Evolutionary conservation across 768 basidiomycete species (phyloP).

Genomic region (Boletus subparvulus): DNA sequence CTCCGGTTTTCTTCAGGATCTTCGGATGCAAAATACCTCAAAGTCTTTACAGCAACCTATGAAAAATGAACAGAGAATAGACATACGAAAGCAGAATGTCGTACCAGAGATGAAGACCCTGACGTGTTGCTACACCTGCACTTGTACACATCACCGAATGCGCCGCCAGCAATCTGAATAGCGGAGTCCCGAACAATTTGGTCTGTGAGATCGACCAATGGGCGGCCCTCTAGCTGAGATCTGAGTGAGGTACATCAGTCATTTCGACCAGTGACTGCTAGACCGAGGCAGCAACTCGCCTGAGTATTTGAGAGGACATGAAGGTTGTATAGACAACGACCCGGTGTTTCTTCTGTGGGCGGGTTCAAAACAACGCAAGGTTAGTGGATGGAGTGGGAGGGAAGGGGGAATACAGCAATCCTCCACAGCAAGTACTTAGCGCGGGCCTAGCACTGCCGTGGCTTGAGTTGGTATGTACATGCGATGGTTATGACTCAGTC

Average conservation of each 20-base stretch:
- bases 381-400: too few relatives aligned
- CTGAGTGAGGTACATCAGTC: background rate
- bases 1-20: background rate
- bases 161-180: background rate
- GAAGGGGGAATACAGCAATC: too few relatives aligned
- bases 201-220: background rate
- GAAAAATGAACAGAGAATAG: background rate
- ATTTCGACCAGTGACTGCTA: too few relatives aligned
- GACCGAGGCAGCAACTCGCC: background rate
- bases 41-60: background rate
- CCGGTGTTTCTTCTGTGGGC: too few relatives aligned
- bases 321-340: too few relatives aligned
- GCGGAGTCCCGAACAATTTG: background rate
- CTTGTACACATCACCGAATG: slow-evolving; percentile 4
- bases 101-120: background rate
- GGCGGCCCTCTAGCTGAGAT: background rate
- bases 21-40: background rate
- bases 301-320: background rate
- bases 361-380: too few relatives aligned
- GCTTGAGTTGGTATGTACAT: too few relatives aligned
- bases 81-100: too few relatives aligned
- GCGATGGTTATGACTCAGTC: too few relatives aligned
- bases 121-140: background rate
- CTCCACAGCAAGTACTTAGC: too few relatives aligned
- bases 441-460: too few relatives aligned